phyloP scores from a whole-genome alignment of 495 filamentous ascomycete species.

The Pseudevernia furfuracea region DNA sequence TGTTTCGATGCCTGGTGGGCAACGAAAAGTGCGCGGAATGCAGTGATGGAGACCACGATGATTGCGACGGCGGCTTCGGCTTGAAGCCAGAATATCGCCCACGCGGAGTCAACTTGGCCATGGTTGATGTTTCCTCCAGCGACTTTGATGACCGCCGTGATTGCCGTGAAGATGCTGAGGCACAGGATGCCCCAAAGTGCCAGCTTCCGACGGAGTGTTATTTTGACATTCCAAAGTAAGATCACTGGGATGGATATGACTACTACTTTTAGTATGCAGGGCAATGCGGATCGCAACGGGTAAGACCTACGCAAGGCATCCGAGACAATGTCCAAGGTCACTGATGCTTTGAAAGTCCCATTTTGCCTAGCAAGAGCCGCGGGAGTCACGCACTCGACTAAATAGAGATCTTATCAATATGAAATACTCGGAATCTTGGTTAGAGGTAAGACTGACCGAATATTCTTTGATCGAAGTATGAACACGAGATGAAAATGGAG shows the following conservation, averaged over 20 bases:
- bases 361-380: slow-evolving; percentile 16
- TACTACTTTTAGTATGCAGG: not conserved
- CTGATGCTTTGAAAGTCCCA: slow-evolving; percentile 11
- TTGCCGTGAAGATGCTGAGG: slow-evolving; percentile 23
- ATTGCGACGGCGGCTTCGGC: slow-evolving; percentile 22
- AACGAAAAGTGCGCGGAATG: slow-evolving; percentile 23
- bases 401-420: not conserved
- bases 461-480: slow-evolving; percentile 19
- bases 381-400: slow-evolving; percentile 20
- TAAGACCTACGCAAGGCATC: slow-evolving; percentile 17
- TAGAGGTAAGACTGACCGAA: slow-evolving; percentile 9
- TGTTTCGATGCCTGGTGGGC: slow-evolving; percentile 8
- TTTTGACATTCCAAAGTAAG: slow-evolving; percentile 23
- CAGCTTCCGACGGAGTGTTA: slow-evolving; percentile 18
- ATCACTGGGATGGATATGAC: slow-evolving; percentile 23
- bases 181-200: slow-evolving; percentile 21
- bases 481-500: slow-evolving; percentile 19
- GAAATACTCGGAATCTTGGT: not conserved
- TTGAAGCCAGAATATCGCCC: slow-evolving; percentile 24
- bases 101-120: slow-evolving; percentile 20
- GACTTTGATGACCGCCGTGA: slow-evolving; percentile 21
- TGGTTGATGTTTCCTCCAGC: slow-evolving; percentile 16
- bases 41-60: slow-evolving; percentile 18
- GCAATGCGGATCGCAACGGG: not conserved
- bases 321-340: slow-evolving; percentile 20